Evolutionary conservation across 768 basidiomycete species (phyloP).

Genomic region (Albatrellus ellisii): DNA sequence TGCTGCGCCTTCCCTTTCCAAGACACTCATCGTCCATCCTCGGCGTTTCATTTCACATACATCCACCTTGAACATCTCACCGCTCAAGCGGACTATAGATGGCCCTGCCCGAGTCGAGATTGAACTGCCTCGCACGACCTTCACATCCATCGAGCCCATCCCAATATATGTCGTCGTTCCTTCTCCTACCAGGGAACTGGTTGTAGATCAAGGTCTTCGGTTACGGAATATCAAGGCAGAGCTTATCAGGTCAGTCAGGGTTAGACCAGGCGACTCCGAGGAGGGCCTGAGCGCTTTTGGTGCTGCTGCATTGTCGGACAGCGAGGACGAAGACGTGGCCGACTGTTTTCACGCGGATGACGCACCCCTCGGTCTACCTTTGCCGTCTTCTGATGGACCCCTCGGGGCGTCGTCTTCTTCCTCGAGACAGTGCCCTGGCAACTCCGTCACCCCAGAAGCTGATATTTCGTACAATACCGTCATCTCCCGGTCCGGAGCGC

Average conservation of each 20-base stretch:
- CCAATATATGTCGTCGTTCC: conserved; percentile 75
- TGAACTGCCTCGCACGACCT: conserved; percentile 60
- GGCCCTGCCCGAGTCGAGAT: conserved; percentile 58
- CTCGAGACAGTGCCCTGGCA: conserved; percentile 11
- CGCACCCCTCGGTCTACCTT: conserved; percentile 18
- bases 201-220: conserved; percentile 56
- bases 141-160: conserved; percentile 59
- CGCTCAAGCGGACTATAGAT: conserved; percentile 42
- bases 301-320: conserved; percentile 12
- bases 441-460: conserved; percentile 19
- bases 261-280: conserved; percentile 26
- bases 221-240: conserved; percentile 75
- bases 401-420: conserved; percentile 14
- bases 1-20: conserved; percentile 28
- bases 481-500: conserved; percentile 79
- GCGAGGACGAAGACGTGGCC: conserved; percentile 20
- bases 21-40: conserved; percentile 55
- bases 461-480: conserved; percentile 27
- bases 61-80: conserved; percentile 39
- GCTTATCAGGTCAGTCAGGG: conserved; percentile 53
- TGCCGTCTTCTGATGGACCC: conserved; percentile 15
- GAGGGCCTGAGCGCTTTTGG: conserved; percentile 5
- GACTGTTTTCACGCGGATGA: no score
- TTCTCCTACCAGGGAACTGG: conserved; percentile 52
- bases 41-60: conserved; percentile 61